Conservation (phyloP, 2,329 filamentous ascomycete genomes). For the Neonectria sp. region DNA sequence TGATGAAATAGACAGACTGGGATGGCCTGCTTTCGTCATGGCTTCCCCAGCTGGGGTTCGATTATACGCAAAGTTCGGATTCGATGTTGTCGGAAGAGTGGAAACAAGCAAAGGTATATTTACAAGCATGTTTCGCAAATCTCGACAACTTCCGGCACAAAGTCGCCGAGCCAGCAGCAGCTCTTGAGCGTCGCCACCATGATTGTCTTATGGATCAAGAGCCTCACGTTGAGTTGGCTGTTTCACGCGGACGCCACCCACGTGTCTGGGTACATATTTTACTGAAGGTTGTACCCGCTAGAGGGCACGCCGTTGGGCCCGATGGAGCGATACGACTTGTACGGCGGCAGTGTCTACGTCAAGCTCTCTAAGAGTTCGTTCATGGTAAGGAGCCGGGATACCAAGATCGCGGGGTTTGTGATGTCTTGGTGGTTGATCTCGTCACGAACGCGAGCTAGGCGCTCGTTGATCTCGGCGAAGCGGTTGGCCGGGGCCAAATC, state of each 20-base stretch:
- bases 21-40: too few relatives aligned
- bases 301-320: conserved; percentile 21
- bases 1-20: too few relatives aligned
- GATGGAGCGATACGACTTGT: conserved; percentile 31
- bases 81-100: too few relatives aligned
- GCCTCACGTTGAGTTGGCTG: conserved; percentile 36
- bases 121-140: too few relatives aligned
- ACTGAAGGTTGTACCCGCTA: conserved; percentile 25
- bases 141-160: too few relatives aligned
- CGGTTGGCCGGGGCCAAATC: conserved; percentile 1
- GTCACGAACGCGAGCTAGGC: conserved; percentile 4
- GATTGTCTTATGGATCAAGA: conserved; percentile 40
- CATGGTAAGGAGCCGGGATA: conserved; percentile 27
- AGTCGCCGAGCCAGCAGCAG: too few relatives aligned
- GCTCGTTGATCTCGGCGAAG: conserved; percentile 15
- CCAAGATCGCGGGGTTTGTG: conserved; percentile 26
- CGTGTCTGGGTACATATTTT: conserved; percentile 34
- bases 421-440: conserved; percentile 34
- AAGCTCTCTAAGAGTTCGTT: conserved; percentile 31
- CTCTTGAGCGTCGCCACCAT: conserved; percentile 30
- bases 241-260: conserved; percentile 43
- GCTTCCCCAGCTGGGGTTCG: too few relatives aligned
- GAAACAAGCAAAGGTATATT: too few relatives aligned
- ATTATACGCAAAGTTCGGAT: too few relatives aligned
- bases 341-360: conserved; percentile 11